Percentiles rank a stretch among this genome's conserved stretches.
Evolutionary conservation across 257 asterid genomes (phyloP).

Genomic region (Lycium ferocissimum): DNA sequence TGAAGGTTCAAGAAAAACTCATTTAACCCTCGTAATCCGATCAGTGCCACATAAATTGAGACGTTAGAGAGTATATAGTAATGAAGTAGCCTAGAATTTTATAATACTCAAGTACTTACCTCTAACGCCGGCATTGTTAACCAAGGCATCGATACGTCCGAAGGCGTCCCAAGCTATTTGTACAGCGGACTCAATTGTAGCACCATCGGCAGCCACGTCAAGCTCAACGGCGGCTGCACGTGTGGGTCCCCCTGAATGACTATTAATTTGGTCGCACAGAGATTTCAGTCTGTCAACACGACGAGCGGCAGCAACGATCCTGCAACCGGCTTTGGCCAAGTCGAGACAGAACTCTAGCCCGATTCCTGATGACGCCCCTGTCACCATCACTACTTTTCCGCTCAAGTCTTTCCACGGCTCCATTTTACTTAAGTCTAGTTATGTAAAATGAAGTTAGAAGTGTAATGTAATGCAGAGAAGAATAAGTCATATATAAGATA

Average conservation of each 20-base stretch:
- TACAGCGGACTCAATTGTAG: conserved; percentile 49
- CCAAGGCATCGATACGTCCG: conserved; percentile 63
- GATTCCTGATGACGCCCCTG: conserved; percentile 35
- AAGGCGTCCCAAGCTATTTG: conserved; percentile 68
- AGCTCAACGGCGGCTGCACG: conserved; percentile 61
- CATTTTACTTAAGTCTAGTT: background rate
- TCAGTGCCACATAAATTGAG: too few relatives aligned
- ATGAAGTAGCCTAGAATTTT: too few relatives aligned
- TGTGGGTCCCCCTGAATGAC: background rate
- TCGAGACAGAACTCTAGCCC: conserved; percentile 47
- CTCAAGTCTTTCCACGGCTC: conserved; percentile 34
- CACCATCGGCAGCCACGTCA: conserved; percentile 49
- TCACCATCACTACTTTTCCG: conserved; percentile 35
- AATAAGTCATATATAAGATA: too few relatives aligned
- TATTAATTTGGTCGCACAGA: too few relatives aligned
- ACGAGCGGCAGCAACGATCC: conserved; percentile 26
- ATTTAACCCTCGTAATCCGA: too few relatives aligned
- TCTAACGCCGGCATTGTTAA: conserved; percentile 59
- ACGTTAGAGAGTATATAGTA: too few relatives aligned
- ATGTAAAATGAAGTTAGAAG: too few relatives aligned
- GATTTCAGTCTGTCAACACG: background rate
- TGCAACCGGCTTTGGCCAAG: conserved; percentile 57
- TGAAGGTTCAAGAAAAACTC: too few relatives aligned
- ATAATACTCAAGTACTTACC: conserved; percentile 36
- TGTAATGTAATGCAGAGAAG: too few relatives aligned